Evolutionary conservation across 2,329 filamentous ascomycete species (phyloP).

Genomic region (Whalleya microplaca): DNA sequence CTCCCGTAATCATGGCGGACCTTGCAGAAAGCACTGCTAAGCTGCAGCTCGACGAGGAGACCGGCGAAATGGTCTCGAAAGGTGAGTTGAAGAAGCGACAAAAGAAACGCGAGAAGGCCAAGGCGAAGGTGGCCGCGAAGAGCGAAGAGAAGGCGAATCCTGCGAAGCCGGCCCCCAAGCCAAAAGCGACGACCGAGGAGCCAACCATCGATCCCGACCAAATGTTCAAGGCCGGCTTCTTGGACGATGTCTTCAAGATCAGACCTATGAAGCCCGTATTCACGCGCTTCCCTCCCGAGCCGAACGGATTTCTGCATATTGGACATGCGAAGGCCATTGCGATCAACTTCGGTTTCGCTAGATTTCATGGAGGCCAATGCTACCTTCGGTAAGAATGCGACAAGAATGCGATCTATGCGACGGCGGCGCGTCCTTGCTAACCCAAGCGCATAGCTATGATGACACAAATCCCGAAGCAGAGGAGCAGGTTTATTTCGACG

Average conservation of each 20-base stretch:
- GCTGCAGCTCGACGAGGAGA: constrained; percentile 65
- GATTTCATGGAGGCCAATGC: constrained; percentile 77
- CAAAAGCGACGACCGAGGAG: constrained; percentile 53
- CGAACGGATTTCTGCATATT: constrained; percentile 92
- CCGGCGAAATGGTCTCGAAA: constrained; percentile 68
- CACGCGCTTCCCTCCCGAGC: constrained; percentile 82
- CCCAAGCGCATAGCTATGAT: constrained; percentile 60
- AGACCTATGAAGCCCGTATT: constrained; percentile 64
- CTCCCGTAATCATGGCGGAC: constrained; percentile 41
- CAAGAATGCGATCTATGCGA: neutral
- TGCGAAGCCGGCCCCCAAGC: constrained; percentile 39
- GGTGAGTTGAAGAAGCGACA: constrained; percentile 65
- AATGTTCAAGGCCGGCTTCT: constrained; percentile 82
- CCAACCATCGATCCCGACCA: constrained; percentile 57
- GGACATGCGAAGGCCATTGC: constrained; percentile 95
- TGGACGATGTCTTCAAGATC: constrained; percentile 72
- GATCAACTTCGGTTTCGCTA: constrained; percentile 94
- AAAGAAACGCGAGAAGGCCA: constrained; percentile 60
- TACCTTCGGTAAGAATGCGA: constrained; percentile 57
- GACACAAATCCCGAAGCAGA: constrained; percentile 96
- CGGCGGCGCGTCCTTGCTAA: neutral
- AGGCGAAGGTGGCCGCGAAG: constrained; percentile 38
- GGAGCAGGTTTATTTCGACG: constrained; percentile 84
- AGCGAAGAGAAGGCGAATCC: constrained; percentile 28
- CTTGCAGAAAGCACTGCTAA: constrained; percentile 54